Evolutionary conservation across 345 rosid genomes (phyloP), one percentile per base, ranked within the genome.

Genomic region (Hevea brasiliensis): DNA sequence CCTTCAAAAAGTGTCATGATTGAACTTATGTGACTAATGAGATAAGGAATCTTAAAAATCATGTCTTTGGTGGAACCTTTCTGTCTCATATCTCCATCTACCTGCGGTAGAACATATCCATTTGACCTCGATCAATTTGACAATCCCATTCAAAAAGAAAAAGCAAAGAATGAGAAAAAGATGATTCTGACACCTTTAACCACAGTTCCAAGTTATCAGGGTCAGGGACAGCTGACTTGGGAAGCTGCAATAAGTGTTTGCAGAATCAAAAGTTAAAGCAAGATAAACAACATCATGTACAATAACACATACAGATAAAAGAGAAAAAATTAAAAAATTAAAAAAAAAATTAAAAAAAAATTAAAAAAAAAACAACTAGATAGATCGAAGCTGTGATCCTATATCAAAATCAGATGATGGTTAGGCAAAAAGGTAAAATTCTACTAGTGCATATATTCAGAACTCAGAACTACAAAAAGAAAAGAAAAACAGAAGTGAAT

Each of bases 1-100:
- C 96, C 98, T 85, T 89, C 86, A 72, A 86, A 83, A 76, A 92
- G 93, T 23, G 97, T 91, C 99, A 92, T 89, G 35, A 92, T 84
- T 26, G 94, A 88, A 76, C 96, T 91, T 69, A 91, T 95, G 86
- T 92, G 90, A 80, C 98, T 92, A 65, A 92, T 84, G 77, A 92
- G 92, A 83, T 81, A 85, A 17, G 98, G 94, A 74, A 92, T 85
- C 82, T 86, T 90, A 78, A 85, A 92, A 50, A 94, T 90, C 98
- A 89, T 92, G 77, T 95, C 99, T 65, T 81, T 85, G 55, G 97
- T 91, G 70, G 92, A 85, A 65, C 98, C 92, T 76, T 85, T 88
- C 75, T 89, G 98, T 68, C 90, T 74, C 69, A 80, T 80, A 82
- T 92, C 98, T 62, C 87, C 90, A 81, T 92, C 90, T 1, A 92